phyloP scores from a whole-genome alignment of 106 monocot genomes.

The Allium fistulosum region DNA sequence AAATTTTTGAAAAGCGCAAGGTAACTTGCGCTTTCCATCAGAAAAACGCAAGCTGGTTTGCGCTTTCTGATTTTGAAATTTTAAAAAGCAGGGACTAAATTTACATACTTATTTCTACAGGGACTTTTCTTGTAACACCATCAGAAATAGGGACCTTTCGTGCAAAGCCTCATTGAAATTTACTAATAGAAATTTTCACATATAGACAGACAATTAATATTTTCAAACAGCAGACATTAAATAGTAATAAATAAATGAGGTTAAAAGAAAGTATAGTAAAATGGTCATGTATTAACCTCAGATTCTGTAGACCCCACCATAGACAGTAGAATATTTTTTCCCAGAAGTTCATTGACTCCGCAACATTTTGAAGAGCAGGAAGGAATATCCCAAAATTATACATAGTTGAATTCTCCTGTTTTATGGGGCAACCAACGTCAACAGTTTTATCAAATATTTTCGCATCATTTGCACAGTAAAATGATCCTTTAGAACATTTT shows the following conservation, averaged over 20 bases:
- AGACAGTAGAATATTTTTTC: constrained; percentile 87
- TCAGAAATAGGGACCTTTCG: no score
- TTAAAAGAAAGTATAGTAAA: constrained; percentile 12
- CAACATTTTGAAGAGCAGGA: constrained; percentile 56
- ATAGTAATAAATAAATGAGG: background rate
- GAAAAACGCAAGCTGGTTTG: no score
- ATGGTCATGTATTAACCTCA: constrained; percentile 45
- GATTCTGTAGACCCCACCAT: constrained; percentile 92
- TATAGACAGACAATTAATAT: no score
- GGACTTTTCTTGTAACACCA: no score
- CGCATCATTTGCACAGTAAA: constrained; percentile 32
- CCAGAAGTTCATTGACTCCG: constrained; percentile 29
- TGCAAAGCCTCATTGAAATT: no score
- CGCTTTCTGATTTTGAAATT: no score
- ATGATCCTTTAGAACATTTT: constrained; percentile 21
- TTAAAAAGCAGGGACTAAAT: no score
- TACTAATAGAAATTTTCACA: no score
- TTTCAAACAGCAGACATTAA: no score
- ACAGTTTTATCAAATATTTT: constrained; percentile 14
- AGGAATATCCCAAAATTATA: constrained; percentile 76
- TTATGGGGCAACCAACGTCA: constrained; percentile 32
- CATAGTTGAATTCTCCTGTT: background rate
- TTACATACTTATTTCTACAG: no score
- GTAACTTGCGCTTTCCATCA: no score
- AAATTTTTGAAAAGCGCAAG: no score